These are phyloP conservation scores for Trypanosoma grayi DNA, from an alignment of 208 protist species.

Conservation along the genomic window DNA sequence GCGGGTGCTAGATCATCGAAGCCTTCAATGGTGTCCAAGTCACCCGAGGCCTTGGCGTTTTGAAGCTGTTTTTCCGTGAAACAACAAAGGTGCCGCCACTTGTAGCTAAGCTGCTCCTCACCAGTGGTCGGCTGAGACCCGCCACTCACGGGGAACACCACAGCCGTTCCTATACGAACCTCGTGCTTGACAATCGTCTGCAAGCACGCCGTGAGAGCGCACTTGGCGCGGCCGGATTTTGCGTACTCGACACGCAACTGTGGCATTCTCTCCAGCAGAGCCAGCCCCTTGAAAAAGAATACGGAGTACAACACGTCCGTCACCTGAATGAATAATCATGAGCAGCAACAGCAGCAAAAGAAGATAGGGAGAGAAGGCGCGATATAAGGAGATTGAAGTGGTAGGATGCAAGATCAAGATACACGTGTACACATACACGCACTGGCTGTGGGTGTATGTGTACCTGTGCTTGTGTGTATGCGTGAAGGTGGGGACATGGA, in stretches of 20 bases:
- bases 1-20: slow-evolving; percentile 51
- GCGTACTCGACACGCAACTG: slow-evolving; percentile 72
- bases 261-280: slow-evolving; percentile 42
- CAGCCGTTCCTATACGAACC: slow-evolving; percentile 74
- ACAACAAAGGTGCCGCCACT: slow-evolving; percentile 86
- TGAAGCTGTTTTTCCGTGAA: slow-evolving; percentile 73
- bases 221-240: slow-evolving; percentile 65
- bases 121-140: slow-evolving; percentile 14
- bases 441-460: too few species aligned
- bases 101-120: slow-evolving; percentile 47
- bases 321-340: too few species aligned
- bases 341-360: too few species aligned
- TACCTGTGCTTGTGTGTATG: not conserved
- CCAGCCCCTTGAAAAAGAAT: too few species aligned
- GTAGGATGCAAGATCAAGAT: too few species aligned
- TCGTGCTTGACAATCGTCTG: slow-evolving; percentile 70
- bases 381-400: too few species aligned
- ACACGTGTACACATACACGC: too few species aligned
- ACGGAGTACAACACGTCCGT: too few species aligned
- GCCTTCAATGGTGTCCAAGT: slow-evolving; percentile 63
- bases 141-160: slow-evolving; percentile 32
- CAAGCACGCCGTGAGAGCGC: slow-evolving; percentile 43
- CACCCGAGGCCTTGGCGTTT: slow-evolving; percentile 52
- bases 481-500: too few species aligned
- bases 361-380: too few species aligned